Base-by-base conservation (phyloP, 2,329 filamentous ascomycete genomes). In the Leptographium lundbergii region DNA sequence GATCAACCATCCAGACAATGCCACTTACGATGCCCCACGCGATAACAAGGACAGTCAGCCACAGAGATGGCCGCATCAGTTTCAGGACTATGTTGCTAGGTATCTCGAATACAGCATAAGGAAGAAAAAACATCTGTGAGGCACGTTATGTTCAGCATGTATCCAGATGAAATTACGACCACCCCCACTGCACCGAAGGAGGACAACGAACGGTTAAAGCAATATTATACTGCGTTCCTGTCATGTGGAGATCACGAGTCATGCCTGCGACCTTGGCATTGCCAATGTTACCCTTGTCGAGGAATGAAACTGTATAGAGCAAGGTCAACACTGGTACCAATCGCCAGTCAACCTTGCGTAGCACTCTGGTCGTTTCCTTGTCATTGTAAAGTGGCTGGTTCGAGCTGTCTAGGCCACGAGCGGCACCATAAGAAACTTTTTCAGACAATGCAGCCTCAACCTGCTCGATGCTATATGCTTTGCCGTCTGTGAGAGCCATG, bases 11-110 rank as follows among this genome's bases (percentile, higher is more conserved):
- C 5, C 5, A 34, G 22, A 39, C 4, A n/a, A 42, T 17, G 39
- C 34, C 13, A 13, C 27, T 32, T 34, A 56, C 54, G 17, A 70
- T 25, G 2, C 72, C 71, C 75, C 75, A 83, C 1, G 81, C 73
- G 1, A 88, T 70, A 85, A 95, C 92, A 65, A 92, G 91, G 11
- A 77, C 71, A 0, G 88, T 86, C 24, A 92, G 78, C 74, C 91
- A 95, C 56, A 88, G 72, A 50, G 82, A 86, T 0, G 89, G 89
- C 0, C 86, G 80, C 57, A 91, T 74, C 19, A 78, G 81, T 70
- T 92, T 92, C 60, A 94, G 80, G 9, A 92, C 71, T 13, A 91
- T 71, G 66, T 94, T 92, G 59, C 85, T 89, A 19, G 88, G 74
- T 0, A 86, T 81, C 67, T 91, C 88, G 63, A 89, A 89, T 27